These are phyloP conservation scores for Cyclotella choctawhatcheeana DNA, from an alignment of 108 stramenopile species.

Conservation along the genomic window DNA sequence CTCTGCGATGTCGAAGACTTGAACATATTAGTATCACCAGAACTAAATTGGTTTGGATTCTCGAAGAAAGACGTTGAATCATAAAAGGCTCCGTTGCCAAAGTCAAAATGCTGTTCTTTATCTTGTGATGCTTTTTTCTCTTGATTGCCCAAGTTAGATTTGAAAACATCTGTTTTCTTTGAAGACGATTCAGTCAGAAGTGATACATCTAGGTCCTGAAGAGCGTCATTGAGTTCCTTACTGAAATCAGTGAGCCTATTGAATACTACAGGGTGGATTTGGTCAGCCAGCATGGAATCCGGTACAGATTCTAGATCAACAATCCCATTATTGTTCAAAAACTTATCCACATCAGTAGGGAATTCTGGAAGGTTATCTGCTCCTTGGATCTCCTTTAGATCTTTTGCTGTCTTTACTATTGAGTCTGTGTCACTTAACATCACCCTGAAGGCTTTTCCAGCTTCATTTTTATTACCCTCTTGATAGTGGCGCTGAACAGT, in stretches of 20 bases:
- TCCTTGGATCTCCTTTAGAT: neutral
- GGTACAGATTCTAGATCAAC: neutral
- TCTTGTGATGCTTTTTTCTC: no score
- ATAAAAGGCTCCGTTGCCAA: neutral
- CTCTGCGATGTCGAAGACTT: no score
- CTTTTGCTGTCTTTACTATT: neutral
- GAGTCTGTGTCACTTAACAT: neutral
- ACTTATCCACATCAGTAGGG: no score
- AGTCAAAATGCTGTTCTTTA: no score
- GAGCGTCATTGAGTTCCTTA: no score
- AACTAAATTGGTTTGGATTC: neutral
- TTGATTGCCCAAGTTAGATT: no score
- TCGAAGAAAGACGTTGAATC: neutral
- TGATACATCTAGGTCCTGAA: no score
- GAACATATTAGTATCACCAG: no score
- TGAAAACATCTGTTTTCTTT: neutral
- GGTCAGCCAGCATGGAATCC: neutral
- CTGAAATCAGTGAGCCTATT: neutral
- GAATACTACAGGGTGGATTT: neutral
- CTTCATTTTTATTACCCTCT: neutral
- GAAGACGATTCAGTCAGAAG: neutral
- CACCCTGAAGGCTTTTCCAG: neutral
- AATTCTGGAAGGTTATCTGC: neutral
- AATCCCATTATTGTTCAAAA: neutral
- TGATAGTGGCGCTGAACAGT: neutral